These are phyloP conservation scores for Blastobotrys serpentis DNA, from an alignment of 1,139 yeast species.

Conservation along the genomic window DNA sequence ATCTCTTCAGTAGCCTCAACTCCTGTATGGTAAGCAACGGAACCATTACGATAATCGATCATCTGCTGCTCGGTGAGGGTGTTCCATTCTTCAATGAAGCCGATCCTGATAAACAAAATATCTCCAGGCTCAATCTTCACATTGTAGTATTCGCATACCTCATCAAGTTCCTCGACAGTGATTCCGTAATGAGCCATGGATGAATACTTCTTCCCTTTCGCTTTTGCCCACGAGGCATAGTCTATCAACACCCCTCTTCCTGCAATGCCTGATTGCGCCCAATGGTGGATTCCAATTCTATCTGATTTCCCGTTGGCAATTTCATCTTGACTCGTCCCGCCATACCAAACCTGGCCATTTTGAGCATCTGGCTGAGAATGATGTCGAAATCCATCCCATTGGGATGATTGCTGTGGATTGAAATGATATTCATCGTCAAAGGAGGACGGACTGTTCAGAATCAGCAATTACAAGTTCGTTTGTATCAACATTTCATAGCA, in stretches of 20 bases:
- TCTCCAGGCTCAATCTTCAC: slow-evolving; percentile 34
- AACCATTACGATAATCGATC: slow-evolving; percentile 53
- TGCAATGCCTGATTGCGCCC: slow-evolving; percentile 35
- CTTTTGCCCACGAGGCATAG: slow-evolving; percentile 32
- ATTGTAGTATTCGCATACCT: slow-evolving; percentile 22
- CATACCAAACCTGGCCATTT: slow-evolving; percentile 24
- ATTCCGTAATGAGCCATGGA: slow-evolving; percentile 29
- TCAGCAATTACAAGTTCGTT: slow-evolving; percentile 12
- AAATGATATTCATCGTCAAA: slow-evolving; percentile 34
- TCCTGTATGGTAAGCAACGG: slow-evolving; percentile 48
- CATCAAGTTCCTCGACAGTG: slow-evolving; percentile 26
- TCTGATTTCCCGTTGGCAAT: slow-evolving; percentile 23
- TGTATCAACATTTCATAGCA: slow-evolving; percentile 9
- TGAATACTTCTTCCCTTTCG: slow-evolving; percentile 27
- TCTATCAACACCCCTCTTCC: slow-evolving; percentile 38
- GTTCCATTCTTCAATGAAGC: slow-evolving; percentile 34
- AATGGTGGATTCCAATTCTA: slow-evolving; percentile 34
- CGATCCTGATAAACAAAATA: slow-evolving; percentile 34
- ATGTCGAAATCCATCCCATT: slow-evolving; percentile 40
- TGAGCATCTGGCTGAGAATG: slow-evolving; percentile 26
- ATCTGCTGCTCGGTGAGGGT: slow-evolving; percentile 20
- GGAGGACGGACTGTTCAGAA: slow-evolving; percentile 5
- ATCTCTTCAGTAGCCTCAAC: slow-evolving; percentile 26
- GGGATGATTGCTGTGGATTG: slow-evolving; percentile 37
- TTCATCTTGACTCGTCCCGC: slow-evolving; percentile 30